Percentiles rank a stretch among this genome's conserved stretches.
Conservation (phyloP, 495 filamentous ascomycete genomes). For the Hypoxylon trugodes region DNA sequence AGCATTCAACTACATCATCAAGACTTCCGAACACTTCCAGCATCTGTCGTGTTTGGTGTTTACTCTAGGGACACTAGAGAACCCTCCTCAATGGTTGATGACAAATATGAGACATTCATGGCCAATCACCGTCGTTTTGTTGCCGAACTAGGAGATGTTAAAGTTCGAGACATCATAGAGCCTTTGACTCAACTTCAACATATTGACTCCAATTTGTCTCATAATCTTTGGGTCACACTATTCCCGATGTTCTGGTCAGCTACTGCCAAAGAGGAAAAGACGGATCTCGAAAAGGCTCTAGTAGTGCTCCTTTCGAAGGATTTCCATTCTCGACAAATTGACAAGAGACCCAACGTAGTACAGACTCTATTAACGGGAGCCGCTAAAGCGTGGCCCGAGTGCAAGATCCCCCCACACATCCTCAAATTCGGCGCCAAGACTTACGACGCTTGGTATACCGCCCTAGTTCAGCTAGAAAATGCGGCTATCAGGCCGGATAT, state of each 20-base stretch:
- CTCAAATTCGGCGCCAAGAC: conserved; percentile 91
- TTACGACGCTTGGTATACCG: conserved; percentile 96
- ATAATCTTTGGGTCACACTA: conserved; percentile 87
- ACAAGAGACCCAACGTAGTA: conserved; percentile 93
- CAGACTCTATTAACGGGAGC: conserved; percentile 87
- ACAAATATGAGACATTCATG: conserved; percentile 82
- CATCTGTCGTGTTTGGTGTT: conserved; percentile 72
- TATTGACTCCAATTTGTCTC: conserved; percentile 77
- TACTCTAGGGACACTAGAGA: conserved; percentile 78
- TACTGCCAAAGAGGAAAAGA: conserved; percentile 83
- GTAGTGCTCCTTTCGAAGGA: conserved; percentile 89
- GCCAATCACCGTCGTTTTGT: conserved; percentile 81
- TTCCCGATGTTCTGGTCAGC: conserved; percentile 96
- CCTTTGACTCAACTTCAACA: conserved; percentile 96
- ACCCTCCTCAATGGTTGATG: conserved; percentile 77
- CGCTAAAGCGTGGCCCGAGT: conserved; percentile 79
- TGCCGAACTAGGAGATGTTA: conserved; percentile 81
- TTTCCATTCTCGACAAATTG: conserved; percentile 91
- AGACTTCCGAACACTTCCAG: conserved; percentile 79
- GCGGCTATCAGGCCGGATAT: conserved; percentile 81
- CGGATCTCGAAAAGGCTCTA: conserved; percentile 89
- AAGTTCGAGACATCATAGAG: conserved; percentile 84
- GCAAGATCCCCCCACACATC: conserved; percentile 93
- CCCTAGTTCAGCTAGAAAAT: conserved; percentile 83
- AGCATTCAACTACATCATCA: conserved; percentile 77